Evolutionary conservation across 2,329 filamentous ascomycete species (phyloP).

Genomic region (Verticillium isaacii): DNA sequence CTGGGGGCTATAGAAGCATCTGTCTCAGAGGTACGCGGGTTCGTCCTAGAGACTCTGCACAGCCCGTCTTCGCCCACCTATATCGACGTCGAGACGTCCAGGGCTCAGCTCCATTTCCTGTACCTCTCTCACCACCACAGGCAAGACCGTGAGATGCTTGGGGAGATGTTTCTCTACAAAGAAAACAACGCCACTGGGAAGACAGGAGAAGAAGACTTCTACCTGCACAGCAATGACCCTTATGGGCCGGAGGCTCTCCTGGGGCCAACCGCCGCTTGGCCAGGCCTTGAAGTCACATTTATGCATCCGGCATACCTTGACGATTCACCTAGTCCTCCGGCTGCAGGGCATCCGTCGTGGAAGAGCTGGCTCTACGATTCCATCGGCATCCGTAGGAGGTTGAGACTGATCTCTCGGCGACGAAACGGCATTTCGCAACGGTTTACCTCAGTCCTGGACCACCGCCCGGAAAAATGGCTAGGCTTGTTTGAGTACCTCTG

Average conservation of each 20-base stretch:
- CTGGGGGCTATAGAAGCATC: constrained; percentile 4
- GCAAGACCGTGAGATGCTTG: not conserved
- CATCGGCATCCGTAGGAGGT: constrained; percentile 1
- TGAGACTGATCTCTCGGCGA: not conserved
- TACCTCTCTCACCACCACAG: constrained; percentile 3
- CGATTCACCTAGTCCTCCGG: not conserved
- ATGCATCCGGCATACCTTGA: not conserved
- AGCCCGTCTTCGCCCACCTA: not conserved
- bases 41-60: not conserved
- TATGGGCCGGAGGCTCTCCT: not conserved
- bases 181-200: not conserved
- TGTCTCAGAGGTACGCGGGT: not conserved
- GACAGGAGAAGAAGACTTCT: constrained; percentile 1
- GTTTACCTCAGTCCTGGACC: not conserved
- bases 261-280: not conserved
- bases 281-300: constrained; percentile 1
- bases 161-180: not conserved
- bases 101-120: constrained; percentile 7
- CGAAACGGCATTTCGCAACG: not conserved
- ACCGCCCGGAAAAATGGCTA: not conserved
- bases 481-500: constrained; percentile 3
- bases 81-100: not conserved
- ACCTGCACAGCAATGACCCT: not conserved
- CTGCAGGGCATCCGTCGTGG: constrained; percentile 2
- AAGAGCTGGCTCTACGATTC: constrained; percentile 3